Evolutionary conservation across 140 eudicot genomes (phyloP).

Genomic region (Oenanthe javanica): DNA sequence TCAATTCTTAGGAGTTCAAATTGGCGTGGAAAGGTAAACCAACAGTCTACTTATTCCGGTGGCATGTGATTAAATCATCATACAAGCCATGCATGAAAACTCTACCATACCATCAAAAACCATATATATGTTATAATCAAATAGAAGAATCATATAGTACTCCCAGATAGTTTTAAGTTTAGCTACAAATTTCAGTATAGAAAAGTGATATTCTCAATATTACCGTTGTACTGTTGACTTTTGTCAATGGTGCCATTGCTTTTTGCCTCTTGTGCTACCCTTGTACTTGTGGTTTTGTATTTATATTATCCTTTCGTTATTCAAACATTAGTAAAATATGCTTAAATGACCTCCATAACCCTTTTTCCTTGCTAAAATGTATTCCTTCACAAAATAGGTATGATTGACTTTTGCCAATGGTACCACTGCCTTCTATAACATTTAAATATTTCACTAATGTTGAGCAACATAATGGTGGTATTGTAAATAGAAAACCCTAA

Average conservation of each 20-base stretch:
- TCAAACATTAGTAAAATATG: background rate
- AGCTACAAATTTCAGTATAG: background rate
- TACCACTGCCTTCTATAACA: background rate
- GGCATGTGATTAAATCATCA: background rate
- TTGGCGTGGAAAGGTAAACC: background rate
- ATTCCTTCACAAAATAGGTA: background rate
- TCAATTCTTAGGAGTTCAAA: too few relatives aligned
- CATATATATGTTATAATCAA: background rate
- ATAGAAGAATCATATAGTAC: background rate
- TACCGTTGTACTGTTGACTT: background rate
- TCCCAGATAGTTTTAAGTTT: background rate
- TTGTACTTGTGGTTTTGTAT: background rate
- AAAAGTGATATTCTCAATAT: background rate
- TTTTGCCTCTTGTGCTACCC: background rate
- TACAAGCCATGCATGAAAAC: background rate
- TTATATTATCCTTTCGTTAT: background rate
- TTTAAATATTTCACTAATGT: background rate
- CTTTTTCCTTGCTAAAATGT: background rate
- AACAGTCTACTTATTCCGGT: background rate
- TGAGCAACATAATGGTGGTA: background rate
- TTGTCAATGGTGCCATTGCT: background rate
- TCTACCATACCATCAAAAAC: background rate
- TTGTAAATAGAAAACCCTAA: too few relatives aligned
- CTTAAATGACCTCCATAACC: background rate
- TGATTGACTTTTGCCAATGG: background rate